Evolutionary conservation across 2,329 filamentous ascomycete species (phyloP), one percentile per base, ranked within the genome.

Genomic region (Lasiodiplodia theobromae): DNA sequence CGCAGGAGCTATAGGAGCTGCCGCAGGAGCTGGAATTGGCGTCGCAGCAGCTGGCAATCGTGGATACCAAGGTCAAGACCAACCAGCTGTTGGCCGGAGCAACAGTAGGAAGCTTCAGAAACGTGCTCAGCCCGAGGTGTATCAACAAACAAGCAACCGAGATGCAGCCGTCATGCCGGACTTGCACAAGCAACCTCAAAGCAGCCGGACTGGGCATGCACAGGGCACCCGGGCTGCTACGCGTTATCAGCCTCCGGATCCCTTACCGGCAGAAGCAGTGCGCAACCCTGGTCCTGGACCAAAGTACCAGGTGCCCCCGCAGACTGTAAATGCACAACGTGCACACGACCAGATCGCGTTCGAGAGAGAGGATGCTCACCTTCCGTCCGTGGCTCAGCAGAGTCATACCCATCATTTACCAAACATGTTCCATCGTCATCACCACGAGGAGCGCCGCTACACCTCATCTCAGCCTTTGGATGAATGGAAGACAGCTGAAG

Each of bases 381-480:
- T 73, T 25, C 71, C 74, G 28, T 67, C 73, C 51, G 66, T 66
- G 54, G 66, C 72, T 6, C 72, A 77, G 16, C 73, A 52, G 47
- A n/a, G n/a, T 11, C 40, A 49, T 5, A 38, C 12, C 37, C 60
- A 76, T n/a, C 77, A 78, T 40, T 68, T 69, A 71, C 64, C 71
- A 25, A 66, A 74, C 58, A 40, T 76, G 5, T 74, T 77, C 47
- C 71, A 74, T 44, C 72, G 82, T 77, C 49, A 84, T 78, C 70
- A 80, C 78, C 77, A 77, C 78, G 62, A 85, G 77, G 77, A 84
- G 75, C 72, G 81, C 76, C 51, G 74, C 12, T 93, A 92, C 75
- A 79, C 87, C 37, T 82, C 86, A 4, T 49, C 51, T 1, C 57
- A 68, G 34, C 84, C 88, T 0, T 89, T 94, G 8, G 87, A 92